Evolutionary conservation across 805 yeast genomes (phyloP), one percentile per base, ranked within the genome.

Genomic region (Hanseniaspora hatyaiensis): DNA sequence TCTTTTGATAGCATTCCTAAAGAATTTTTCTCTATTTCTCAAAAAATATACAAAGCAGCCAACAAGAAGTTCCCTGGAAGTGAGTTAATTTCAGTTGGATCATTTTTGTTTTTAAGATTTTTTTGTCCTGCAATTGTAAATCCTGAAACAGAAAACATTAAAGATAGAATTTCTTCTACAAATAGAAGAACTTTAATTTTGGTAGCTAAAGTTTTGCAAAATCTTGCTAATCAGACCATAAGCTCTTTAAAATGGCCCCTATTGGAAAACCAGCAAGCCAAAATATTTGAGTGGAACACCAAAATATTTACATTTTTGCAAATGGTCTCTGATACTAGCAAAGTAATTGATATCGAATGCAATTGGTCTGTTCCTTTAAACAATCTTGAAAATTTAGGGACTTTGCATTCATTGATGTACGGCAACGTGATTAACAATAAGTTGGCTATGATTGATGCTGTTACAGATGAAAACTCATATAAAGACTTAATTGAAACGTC

Each of bases 51-150:
- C 63, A 59, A 65, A 33, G 67, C 79, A 48, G 77, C 84, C 46
- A 65, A 71, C 24, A 62, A 64, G n/a, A 76, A 75, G 53, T 81
- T 81, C 54, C 83, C 82, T 0, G 78, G 74, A 33, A 81, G 80
- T 33, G 72, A 80, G 38, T 68, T 73, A 32, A 69, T 78, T 33
- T 86, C 94, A 1, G 81, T 86, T 23, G 95, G 96, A 0, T 87
- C 95, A 0, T 89, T 83, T 59, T 68, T 89, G 47, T 88, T 89
- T 57, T 67, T 89, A 54, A 66, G 95, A 49, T 77, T 81, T 52
- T 71, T 82, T 51, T 82, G 94, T 59, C 96, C 97, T 11, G 94
- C 95, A 0, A 78, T 88, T 55, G 88, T 88, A 12, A 78, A 86
- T 29, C 96, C 96, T 0, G 94, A 84, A 50, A 51, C 67, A 15